phyloP scores from a whole-genome alignment of 1,284 basidiomycete genomes.

The Austroboletus novae-zelandiae region DNA sequence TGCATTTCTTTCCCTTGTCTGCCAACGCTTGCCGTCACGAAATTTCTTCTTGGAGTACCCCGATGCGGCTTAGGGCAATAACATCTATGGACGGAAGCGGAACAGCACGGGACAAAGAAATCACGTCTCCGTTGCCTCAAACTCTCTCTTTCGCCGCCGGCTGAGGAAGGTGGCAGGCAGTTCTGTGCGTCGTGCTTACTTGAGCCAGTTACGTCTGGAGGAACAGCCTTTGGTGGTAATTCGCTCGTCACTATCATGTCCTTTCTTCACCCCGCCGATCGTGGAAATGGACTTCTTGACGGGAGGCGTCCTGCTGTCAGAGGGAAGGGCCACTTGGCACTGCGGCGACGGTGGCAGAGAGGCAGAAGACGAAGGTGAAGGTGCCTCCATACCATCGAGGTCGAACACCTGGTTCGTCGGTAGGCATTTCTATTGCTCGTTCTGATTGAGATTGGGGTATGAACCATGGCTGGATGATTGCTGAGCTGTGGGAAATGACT shows the following conservation, averaged over 20 bases:
- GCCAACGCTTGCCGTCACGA: conserved; percentile 60
- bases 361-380: conserved; percentile 33
- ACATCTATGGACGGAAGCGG: no score
- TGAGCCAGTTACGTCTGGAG: no score
- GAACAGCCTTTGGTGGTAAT: conserved; percentile 52
- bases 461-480: conserved; percentile 48
- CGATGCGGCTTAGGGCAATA: neutral
- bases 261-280: no score
- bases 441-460: conserved; percentile 40
- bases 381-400: conserved; percentile 38
- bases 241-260: no score
- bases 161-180: conserved; percentile 32
- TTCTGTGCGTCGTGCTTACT: no score
- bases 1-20: conserved; percentile 35
- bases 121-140: no score
- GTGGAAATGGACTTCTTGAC: conserved; percentile 20
- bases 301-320: conserved; percentile 15
- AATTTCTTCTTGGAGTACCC: conserved; percentile 75
- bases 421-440: conserved; percentile 54
- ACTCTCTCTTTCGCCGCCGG: no score
- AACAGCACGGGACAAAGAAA: no score
- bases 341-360: conserved; percentile 38
- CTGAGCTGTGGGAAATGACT: conserved; percentile 50
- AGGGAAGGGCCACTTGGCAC: conserved; percentile 27
- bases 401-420: conserved; percentile 72